Base-by-base conservation (phyloP, 441 rosid genomes). In the Mallotus japonicus region DNA sequence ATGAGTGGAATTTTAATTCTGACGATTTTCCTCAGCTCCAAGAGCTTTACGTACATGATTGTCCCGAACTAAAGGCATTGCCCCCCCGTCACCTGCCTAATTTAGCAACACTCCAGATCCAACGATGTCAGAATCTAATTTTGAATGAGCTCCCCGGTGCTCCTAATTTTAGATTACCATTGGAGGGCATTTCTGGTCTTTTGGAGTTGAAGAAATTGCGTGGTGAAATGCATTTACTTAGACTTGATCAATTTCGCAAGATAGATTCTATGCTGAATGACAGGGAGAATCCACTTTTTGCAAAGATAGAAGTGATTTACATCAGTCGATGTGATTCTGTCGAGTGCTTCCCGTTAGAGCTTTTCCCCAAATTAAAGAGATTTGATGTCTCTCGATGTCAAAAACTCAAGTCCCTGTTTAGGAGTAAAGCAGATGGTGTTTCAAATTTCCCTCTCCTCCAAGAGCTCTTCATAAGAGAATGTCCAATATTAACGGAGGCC, bases 191-290 rank as follows among this genome's bases (percentile, higher is more conserved):
- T 8, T 24, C 47, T 28, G 19, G 66, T 3, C 17, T 4, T 1
- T 11, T 73, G 62, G 65, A 70, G 70, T 77, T 81, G 46, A 62
- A 67, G 77, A 71, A 76, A 57, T 73, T 65, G 67, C 85, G 85
- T 1, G 78, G 73, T 51, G 56, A 72, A 4, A 60, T 80, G 55
- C 72, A 68, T 32, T 71, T 73, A 42, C 82, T 85, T 24, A 24
- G 28, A 14, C 59, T 67, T 47, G 54, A 12, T 60, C 11, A 7
- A 20, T 49, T 37, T 24, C 3, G 5, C 22, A 5, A 1, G 17
- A 13, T 20, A 11, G 16, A 20, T 42, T 49, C 13, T 16, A 19
- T 60, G 17, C 9, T 55, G 1, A 17, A 67, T 7, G 56, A 28
- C 0, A 22, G 8, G 61, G 7, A 57, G 61, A 28, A 60, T 6